Conservation (phyloP, 1,139 yeast species). For the Diutina neorugosa region DNA sequence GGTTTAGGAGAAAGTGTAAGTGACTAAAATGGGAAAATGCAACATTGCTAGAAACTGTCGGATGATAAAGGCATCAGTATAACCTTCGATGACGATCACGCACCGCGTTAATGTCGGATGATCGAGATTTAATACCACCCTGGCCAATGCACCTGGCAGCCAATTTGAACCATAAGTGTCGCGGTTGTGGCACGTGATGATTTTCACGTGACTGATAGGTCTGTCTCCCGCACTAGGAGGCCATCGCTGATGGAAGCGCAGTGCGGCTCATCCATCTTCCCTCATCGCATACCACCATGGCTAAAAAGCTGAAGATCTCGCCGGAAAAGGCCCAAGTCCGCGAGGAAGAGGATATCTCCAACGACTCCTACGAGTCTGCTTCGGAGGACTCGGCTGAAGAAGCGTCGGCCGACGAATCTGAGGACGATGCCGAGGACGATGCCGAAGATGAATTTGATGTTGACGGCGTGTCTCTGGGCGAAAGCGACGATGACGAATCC, state of each 20-base stretch:
- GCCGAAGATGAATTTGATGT: conserved; percentile 6
- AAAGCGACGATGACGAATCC: conserved; percentile 12
- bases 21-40: not conserved
- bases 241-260: not conserved
- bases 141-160: too few species aligned
- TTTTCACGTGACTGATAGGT: not conserved
- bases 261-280: not conserved
- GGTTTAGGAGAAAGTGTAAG: not conserved
- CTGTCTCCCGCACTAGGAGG: too few species aligned
- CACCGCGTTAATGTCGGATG: not conserved
- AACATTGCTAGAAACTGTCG: not conserved
- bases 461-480: conserved; percentile 6
- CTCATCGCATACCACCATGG: conserved; percentile 1
- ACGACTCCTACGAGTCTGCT: not conserved
- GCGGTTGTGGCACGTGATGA: not conserved
- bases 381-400: not conserved
- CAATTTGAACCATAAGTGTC: not conserved
- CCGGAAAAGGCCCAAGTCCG: conserved; percentile 8
- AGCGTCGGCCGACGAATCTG: conserved; percentile 7
- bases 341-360: not conserved
- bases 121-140: not conserved
- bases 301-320: conserved; percentile 12
- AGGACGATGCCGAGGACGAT: not conserved
- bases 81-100: not conserved
- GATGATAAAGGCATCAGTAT: not conserved